Conservation (phyloP, 495 filamentous ascomycete genomes). For the Aspergillus homomorphus region DNA sequence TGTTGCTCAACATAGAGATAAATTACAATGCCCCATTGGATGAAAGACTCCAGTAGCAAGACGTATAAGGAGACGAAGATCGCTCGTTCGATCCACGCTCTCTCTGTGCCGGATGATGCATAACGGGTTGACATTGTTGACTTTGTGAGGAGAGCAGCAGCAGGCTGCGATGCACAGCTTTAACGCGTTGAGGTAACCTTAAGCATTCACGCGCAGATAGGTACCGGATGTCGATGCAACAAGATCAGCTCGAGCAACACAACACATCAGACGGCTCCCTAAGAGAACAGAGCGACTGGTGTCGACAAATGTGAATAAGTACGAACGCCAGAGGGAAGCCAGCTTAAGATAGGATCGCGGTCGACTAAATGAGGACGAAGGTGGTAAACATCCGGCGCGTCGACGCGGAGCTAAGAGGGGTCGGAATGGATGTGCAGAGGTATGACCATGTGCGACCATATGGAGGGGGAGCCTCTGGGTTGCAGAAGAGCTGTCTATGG, state of each 20-base stretch:
- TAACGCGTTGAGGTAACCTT: not conserved
- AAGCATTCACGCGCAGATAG: constrained; percentile 3
- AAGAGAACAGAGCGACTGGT: not conserved
- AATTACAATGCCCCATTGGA: constrained; percentile 37
- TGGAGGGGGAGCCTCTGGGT: not conserved
- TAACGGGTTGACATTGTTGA: constrained; percentile 28
- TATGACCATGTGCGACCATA: constrained; percentile 6
- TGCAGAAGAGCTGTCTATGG: not conserved
- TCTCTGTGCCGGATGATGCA: constrained; percentile 27
- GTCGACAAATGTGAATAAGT: not conserved
- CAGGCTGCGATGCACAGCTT: constrained; percentile 18
- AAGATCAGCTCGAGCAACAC: not conserved
- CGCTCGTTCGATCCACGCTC: constrained; percentile 39
- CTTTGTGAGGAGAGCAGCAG: not conserved
- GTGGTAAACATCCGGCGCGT: constrained; percentile 14
- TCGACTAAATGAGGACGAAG: constrained; percentile 11
- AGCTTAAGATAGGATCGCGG: not conserved
- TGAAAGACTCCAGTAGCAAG: constrained; percentile 38
- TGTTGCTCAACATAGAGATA: constrained; percentile 38
- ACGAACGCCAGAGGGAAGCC: not conserved
- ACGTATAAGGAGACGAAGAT: constrained; percentile 43
- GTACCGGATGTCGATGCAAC: not conserved
- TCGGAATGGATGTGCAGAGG: constrained; percentile 18
- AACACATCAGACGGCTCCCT: not conserved
- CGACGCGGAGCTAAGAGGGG: constrained; percentile 16